Base-by-base conservation (phyloP, 2,329 filamentous ascomycete species). In the Pseudogymnoascus sp. region DNA sequence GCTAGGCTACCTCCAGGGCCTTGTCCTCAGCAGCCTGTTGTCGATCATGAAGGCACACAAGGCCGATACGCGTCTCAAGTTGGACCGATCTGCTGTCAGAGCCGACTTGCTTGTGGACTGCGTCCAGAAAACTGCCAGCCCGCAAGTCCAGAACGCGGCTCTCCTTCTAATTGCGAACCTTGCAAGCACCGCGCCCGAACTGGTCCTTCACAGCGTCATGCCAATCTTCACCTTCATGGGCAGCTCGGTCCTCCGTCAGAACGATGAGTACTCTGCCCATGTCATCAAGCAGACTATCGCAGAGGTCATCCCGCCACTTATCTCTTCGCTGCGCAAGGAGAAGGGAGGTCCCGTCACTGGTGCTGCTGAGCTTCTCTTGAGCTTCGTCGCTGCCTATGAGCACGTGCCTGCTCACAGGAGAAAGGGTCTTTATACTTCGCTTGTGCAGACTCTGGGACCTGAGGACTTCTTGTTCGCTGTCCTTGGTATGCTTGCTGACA, bases 201-300 rank as follows among this genome's bases (percentile, higher is more conserved):
- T 96, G 57, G 90, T 99, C 2, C 80, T 99, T 62, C 93, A 99
- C 75, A 97, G 91, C 67, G 90, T 99, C 60, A 99, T 99, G 94
- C 94, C 94, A 11, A 93, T 99, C 59, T 99, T 99, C 76, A 97
- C 94, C 0, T 97, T 97, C 72, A 97, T 97, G 87, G 91, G 93
- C 41, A 89, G 88, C 43, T 96, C 90, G 3, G 87, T 97, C 18
- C 81, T 99, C 58, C 87, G 90, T 57, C 93, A 97, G 75, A 91
- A 90, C 67, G 95, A 99, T 69, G 93, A 97, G 68, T 97, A 97
- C 75, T 97, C 94, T 20, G 91, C 92, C 11, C 90, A 96, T 72
- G 93, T 99, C 32, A 93, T 97, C 62, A 91, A 95, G 68, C 91
- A 91, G 77, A 97, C 94, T 1, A 92, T 99, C 67, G 90, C 91